A percentile compares a stretch with the other conserved stretches of the same genome.
phyloP scores from a whole-genome alignment of 345 rosid genomes.

The Excoecaria agallocha region DNA sequence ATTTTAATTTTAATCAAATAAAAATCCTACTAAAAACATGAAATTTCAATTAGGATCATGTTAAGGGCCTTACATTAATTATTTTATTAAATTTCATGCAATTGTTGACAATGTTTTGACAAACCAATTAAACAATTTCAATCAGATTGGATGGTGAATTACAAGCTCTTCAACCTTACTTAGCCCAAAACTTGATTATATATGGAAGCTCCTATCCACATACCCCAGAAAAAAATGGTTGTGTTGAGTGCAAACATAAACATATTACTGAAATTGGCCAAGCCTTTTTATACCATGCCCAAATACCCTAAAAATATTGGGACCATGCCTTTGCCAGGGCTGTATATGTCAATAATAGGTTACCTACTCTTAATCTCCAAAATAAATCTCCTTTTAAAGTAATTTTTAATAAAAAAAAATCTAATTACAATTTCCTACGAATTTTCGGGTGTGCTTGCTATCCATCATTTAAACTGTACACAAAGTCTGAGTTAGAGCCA shows the following conservation, averaged over 20 bases:
- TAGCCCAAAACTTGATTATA: too few species aligned
- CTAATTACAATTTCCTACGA: not conserved
- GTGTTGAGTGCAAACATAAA: not conserved
- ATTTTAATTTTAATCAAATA: too few species aligned
- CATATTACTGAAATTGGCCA: not conserved
- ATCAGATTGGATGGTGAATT: too few species aligned
- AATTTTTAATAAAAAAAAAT: not conserved
- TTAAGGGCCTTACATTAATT: too few species aligned
- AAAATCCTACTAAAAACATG: too few species aligned
- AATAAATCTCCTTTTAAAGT: not conserved
- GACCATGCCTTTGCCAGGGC: not conserved
- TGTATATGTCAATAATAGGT: not conserved
- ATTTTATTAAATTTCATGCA: too few species aligned
- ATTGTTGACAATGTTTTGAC: too few species aligned
- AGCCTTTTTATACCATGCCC: not conserved
- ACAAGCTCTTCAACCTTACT: too few species aligned
- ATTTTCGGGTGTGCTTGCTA: not conserved
- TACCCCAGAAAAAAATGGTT: slow-evolving; percentile 6
- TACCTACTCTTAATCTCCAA: not conserved
- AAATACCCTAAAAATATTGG: not conserved
- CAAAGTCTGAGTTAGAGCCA: not conserved
- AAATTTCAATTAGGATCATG: too few species aligned
- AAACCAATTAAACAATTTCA: too few species aligned
- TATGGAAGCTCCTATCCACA: not conserved
- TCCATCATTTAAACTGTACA: not conserved